These are phyloP conservation scores for Aquilaria sinensis DNA, from an alignment of 345 rosid genomes.

Conservation along the genomic window DNA sequence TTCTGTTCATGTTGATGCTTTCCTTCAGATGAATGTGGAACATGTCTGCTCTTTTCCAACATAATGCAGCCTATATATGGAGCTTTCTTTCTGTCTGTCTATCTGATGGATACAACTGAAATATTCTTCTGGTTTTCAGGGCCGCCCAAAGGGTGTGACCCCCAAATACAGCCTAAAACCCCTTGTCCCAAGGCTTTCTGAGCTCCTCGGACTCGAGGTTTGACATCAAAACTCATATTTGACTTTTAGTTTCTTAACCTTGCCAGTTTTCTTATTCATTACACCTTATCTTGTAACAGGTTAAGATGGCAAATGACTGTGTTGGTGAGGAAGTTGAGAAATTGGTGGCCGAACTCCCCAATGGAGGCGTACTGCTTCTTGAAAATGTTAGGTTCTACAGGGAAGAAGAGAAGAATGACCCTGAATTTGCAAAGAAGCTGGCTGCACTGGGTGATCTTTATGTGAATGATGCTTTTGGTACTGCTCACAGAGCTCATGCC, in stretches of 20 bases:
- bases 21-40: too few species aligned
- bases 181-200: conserved; percentile 82
- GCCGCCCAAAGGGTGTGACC: conserved; percentile 94
- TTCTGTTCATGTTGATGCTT: too few species aligned
- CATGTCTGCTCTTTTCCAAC: too few species aligned
- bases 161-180: conserved; percentile 96
- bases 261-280: neutral
- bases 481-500: conserved; percentile 94
- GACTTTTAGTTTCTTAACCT: neutral
- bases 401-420: conserved; percentile 96
- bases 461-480: conserved; percentile 92
- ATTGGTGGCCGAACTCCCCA: conserved; percentile 55
- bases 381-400: conserved; percentile 90
- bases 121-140: conserved; percentile 39
- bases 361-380: conserved; percentile 78
- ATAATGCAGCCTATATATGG: too few species aligned
- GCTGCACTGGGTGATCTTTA: conserved; percentile 82
- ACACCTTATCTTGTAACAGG: conserved; percentile 30
- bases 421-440: conserved; percentile 90
- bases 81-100: too few species aligned
- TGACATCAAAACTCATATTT: conserved; percentile 3
- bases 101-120: too few species aligned
- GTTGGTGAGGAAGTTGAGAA: conserved; percentile 75
- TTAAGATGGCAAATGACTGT: conserved; percentile 78
- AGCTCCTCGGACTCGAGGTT: conserved; percentile 82